Conservation (phyloP, 805 yeast genomes). For the Ogataea glucozyma region DNA sequence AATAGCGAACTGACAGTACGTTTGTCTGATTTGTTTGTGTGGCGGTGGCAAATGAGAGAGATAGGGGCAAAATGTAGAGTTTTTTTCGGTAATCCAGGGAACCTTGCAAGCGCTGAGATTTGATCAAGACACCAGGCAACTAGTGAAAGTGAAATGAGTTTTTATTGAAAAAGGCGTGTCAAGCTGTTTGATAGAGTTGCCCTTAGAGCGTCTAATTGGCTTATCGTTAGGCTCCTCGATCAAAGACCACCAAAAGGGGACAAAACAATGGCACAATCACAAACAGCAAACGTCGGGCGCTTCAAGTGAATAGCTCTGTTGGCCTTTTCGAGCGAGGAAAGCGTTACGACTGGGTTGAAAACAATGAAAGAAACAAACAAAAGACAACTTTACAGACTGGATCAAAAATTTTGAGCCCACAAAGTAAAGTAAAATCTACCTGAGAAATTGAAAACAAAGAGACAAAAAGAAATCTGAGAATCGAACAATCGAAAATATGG, state of each 20-base stretch:
- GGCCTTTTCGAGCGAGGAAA: neutral
- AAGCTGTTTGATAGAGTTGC: neutral
- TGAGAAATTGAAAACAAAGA: too few species aligned
- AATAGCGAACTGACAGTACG: too few species aligned
- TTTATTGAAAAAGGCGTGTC: neutral
- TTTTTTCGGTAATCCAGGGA: too few species aligned
- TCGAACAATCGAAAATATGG: too few species aligned
- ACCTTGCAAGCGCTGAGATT: too few species aligned
- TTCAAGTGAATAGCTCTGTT: slow-evolving; percentile 1
- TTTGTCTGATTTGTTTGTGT: too few species aligned
- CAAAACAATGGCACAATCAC: slow-evolving; percentile 1
- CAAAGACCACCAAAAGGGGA: slow-evolving; percentile 6
- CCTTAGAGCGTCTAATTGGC: slow-evolving; percentile 8
- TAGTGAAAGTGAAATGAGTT: too few species aligned
- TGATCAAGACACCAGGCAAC: too few species aligned
- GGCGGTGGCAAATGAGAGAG: too few species aligned
- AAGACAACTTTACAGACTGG: neutral
- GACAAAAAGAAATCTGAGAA: neutral
- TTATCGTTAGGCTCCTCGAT: slow-evolving; percentile 3
- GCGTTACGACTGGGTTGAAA: neutral
- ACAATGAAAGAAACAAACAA: neutral
- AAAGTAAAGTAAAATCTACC: too few species aligned
- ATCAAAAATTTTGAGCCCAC: slow-evolving; percentile 5
- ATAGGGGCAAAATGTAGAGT: too few species aligned
- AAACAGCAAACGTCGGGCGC: slow-evolving; percentile 3